Conservation (phyloP, 345 rosid species). For the Eucalyptus tenuipes region DNA sequence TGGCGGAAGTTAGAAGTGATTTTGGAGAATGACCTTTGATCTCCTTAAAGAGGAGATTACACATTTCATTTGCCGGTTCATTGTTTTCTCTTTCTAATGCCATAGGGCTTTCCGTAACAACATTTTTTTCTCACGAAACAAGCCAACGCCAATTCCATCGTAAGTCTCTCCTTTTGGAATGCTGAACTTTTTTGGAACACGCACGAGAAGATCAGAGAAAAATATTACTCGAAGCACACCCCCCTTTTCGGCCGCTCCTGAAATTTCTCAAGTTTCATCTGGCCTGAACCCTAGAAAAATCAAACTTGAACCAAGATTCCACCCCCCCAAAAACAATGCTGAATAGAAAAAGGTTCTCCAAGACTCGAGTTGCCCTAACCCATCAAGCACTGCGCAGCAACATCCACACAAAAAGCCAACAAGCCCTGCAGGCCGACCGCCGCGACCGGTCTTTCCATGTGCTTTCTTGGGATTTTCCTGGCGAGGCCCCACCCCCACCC, state of each 20-base stretch:
- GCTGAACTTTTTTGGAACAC: background rate
- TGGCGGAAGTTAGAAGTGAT: background rate
- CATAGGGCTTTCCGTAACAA: accelerated
- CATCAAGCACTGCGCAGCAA: background rate
- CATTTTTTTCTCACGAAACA: background rate
- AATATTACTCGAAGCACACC: background rate
- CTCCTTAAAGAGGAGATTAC: background rate
- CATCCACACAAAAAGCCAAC: background rate
- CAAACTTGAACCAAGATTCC: background rate
- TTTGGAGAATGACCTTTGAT: background rate
- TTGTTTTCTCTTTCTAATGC: background rate
- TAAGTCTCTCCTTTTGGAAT: background rate
- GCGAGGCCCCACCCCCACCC: background rate
- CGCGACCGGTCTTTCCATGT: background rate
- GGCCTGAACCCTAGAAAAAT: background rate
- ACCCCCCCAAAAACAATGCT: background rate
- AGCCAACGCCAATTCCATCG: accelerated
- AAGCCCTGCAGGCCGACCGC: background rate
- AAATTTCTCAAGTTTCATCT: background rate
- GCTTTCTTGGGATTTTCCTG: background rate
- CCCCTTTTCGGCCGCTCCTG: background rate
- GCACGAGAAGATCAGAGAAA: background rate
- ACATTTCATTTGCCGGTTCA: background rate
- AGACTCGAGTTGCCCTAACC: background rate
- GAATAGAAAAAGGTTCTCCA: background rate